Base-by-base conservation (phyloP, 352 stramenopile genomes). In the Globisporangium iwayamae region DNA sequence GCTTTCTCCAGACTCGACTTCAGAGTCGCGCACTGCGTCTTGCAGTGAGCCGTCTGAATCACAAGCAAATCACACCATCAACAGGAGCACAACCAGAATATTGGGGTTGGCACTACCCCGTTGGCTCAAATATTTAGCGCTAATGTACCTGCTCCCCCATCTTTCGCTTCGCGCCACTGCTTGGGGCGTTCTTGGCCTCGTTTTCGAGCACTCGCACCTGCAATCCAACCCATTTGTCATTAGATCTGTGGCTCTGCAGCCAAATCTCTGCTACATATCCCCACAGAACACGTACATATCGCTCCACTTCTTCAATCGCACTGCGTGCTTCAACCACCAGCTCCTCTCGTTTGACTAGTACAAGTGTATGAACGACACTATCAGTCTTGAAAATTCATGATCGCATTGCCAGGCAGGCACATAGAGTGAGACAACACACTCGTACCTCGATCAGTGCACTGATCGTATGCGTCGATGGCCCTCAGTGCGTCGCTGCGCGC, bases 121-220 rank as follows among this genome's bases (percentile, higher is more conserved):
- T 13, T 55, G 38, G 32, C 10, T 11, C 11, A n/a, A 18, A 13
- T 25, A 45, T 4, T 28, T 9, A 11, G 9, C 4, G 4, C 13
- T 7, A 16, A 11, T 16, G 2, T 9, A 76, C 70, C 60, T 89
- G 68, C 68, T 75, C 72, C 46, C 68, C 78, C 63, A 81, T 81
- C 57, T 76, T 76, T 38, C 77, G 74, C 56, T 83, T 89, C 5
- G 48, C 61, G 2, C 58, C 46, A 41, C 66, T 58, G 16, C 46
- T 71, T 39, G 66, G 41, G 1, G 69, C 71, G 14, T 71, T 76
- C 36, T 79, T 80, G 30, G 68, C 72, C 61, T 89, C 78, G 61
- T 83, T 86, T 60, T 89, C 82, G 36, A 91, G 54, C 41, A 91
- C 69, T 36, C 80, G 82, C 51, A 89, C 72, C 82, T 91, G 32